Conservation (phyloP, 73 alveolate genomes). For the Loxodes magnus region DNA sequence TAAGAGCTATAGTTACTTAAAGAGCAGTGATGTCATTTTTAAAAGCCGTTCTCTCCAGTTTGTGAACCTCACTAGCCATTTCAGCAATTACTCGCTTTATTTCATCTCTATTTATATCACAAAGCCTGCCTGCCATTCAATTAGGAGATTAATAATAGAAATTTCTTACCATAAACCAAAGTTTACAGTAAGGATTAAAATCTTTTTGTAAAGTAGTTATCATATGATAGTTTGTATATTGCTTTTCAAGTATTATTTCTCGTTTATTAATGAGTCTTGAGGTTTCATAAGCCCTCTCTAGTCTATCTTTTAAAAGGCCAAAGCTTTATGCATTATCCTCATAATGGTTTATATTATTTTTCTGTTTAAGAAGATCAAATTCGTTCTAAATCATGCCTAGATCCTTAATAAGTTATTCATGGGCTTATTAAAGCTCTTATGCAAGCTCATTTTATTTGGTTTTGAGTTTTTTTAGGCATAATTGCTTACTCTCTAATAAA, state of each 20-base stretch:
- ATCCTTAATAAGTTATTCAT: constrained; percentile 14
- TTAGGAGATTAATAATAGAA: constrained; percentile 23
- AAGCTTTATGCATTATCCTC: constrained; percentile 18
- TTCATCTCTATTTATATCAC: constrained; percentile 24
- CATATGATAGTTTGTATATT: constrained; percentile 22
- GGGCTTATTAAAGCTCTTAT: constrained; percentile 26
- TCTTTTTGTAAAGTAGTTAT: constrained; percentile 12
- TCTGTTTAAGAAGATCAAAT: constrained; percentile 25
- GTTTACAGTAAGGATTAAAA: constrained; percentile 34
- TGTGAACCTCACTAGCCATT: constrained; percentile 37
- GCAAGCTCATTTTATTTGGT: constrained; percentile 37
- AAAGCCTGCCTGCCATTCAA: constrained; percentile 26
- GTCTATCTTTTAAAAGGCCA: constrained; percentile 23
- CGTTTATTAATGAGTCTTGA: constrained; percentile 28
- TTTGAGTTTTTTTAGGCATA: constrained; percentile 36
- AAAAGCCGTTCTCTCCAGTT: constrained; percentile 50
- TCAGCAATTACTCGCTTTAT: constrained; percentile 41
- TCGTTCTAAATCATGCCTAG: constrained; percentile 20
- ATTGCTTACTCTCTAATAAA: constrained; percentile 24
- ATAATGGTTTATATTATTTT: constrained; percentile 18
- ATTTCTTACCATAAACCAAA: constrained; percentile 35
- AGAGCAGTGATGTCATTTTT: constrained; percentile 39
- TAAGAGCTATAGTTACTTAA: constrained; percentile 17
- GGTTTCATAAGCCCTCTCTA: constrained; percentile 21
- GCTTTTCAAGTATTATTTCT: constrained; percentile 20